Percentiles rank a stretch among this genome's conserved stretches.
phyloP scores from a whole-genome alignment of 345 rosid genomes.

The Eucalyptus marginata region DNA sequence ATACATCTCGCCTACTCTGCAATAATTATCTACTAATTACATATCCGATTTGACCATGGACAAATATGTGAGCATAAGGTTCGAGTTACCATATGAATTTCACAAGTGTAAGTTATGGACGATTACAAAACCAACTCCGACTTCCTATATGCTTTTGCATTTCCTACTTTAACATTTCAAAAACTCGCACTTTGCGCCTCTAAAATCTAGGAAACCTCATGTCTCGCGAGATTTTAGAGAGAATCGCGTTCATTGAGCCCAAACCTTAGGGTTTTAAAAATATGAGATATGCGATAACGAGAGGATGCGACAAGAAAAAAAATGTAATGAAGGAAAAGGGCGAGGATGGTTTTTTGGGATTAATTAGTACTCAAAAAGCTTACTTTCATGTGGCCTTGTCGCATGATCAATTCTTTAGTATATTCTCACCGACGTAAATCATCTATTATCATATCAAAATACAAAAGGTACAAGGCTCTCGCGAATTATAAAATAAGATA shows the following conservation, averaged over 20 bases:
- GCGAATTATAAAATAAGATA: background rate
- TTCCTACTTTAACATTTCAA: background rate
- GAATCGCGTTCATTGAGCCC: fast-evolving
- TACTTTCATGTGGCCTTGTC: background rate
- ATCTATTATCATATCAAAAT: background rate
- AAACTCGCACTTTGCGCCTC: background rate
- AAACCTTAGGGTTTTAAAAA: background rate
- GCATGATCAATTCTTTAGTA: background rate
- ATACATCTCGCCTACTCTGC: background rate
- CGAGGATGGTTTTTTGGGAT: background rate
- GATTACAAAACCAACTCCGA: background rate
- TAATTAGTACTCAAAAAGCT: background rate
- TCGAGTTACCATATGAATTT: background rate
- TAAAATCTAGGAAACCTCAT: background rate
- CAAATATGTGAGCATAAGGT: background rate
- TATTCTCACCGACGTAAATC: background rate
- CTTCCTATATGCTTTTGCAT: background rate
- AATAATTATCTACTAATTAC: background rate
- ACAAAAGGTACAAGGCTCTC: background rate
- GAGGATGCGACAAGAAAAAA: background rate
- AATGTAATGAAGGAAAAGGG: background rate
- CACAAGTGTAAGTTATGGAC: background rate
- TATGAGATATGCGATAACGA: background rate
- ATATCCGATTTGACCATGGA: background rate
- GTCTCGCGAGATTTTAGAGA: background rate